Evolutionary conservation across 2,329 filamentous ascomycete species (phyloP), one percentile per base, ranked within the genome.

Genomic region (Didymella exigua): DNA sequence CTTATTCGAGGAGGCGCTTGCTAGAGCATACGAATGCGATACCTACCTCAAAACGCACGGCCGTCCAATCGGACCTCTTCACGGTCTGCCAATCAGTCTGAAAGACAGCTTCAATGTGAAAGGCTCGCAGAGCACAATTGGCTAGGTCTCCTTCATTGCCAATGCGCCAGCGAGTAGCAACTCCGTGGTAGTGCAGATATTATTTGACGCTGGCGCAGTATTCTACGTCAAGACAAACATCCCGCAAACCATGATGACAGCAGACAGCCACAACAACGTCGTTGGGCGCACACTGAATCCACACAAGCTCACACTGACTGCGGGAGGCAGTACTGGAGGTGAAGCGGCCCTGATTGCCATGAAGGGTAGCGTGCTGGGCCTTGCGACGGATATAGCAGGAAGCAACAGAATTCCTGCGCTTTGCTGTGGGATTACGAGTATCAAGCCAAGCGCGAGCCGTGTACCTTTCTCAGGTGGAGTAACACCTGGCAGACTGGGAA

Each of bases 291-390:
- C 84, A 0, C 73, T 88, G 3, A 89, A 89, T 64, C 87, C 88
- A 0, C 77, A 82, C 52, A 89, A 88, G 55, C 79, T 83, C 1
- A 75, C 79, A 18, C 76, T 87, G 27, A 85, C 83, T 0, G 80
- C 85, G 0, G 88, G 88, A 5, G 88, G 89, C 2, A 85, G 82
- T 9, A 85, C 83, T 0, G 88, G 88, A 10, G 88, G 88, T 11
- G 86, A 89, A 67, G 86, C 81, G 0, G 84, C 82, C 0, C 70
- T 88, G 9, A 63, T 88, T 18, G 82, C 81, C 4, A 80, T 88
- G 76, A 77, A 79, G 24, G 86, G 86, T 0, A 82, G 77, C 27
- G 77, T 84, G 47, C 64, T 89, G 1, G 87, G 87, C 1, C 78
- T 88, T 11, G 85, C 84, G 0, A 88, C 86, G 0, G 86, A 88